Evolutionary conservation across 2,329 filamentous ascomycete species (phyloP).

Genomic region (Trichoderma simmonsii): DNA sequence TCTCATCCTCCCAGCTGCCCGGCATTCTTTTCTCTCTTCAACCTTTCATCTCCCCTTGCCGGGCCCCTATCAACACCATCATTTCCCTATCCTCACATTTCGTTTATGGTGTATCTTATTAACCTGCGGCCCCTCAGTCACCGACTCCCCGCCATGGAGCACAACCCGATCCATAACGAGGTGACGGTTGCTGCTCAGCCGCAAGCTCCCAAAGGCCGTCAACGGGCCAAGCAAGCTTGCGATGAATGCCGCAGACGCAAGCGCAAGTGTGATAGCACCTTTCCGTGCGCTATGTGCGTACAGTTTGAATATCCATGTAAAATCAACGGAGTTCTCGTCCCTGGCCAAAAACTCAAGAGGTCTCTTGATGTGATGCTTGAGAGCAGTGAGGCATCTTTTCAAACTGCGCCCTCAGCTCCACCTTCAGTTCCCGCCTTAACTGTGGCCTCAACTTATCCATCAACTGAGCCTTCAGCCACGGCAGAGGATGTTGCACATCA

Average conservation of each 20-base stretch:
- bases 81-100: too few species aligned
- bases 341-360: neutral
- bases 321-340: too few species aligned
- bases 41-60: too few species aligned
- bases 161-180: neutral
- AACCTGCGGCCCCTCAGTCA: too few species aligned
- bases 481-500: neutral
- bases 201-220: neutral
- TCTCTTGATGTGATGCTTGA: neutral
- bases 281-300: too few species aligned
- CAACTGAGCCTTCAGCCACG: neutral
- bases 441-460: neutral
- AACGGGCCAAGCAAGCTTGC: slow-evolving; percentile 5
- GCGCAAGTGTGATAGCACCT: slow-evolving; percentile 20
- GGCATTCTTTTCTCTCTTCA: too few species aligned
- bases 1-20: too few species aligned
- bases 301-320: too few species aligned
- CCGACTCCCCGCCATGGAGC: neutral
- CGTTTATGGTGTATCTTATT: too few species aligned
- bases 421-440: neutral
- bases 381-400: neutral
- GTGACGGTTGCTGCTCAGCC: neutral
- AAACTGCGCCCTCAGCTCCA: neutral
- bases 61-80: too few species aligned
- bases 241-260: slow-evolving; percentile 20